phyloP scores from a whole-genome alignment of 1,284 basidiomycete genomes.

The Mycena sp. region DNA sequence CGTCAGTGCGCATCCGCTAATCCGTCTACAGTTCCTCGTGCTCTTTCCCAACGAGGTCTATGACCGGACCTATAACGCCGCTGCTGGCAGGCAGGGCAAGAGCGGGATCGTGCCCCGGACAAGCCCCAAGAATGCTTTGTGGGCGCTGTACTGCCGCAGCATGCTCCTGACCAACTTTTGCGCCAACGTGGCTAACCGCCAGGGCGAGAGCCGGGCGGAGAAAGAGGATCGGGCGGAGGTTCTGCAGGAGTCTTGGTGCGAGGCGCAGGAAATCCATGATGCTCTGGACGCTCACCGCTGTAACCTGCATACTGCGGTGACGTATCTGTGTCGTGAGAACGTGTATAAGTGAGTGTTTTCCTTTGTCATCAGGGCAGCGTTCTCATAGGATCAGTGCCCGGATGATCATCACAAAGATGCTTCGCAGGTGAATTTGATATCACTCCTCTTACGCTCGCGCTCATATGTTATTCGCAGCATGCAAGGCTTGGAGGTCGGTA shows the following conservation, averaged over 20 bases:
- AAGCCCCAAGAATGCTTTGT: conserved; percentile 75
- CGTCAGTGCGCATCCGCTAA: conserved; percentile 48
- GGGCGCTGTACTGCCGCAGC: conserved; percentile 81
- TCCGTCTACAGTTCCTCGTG: conserved; percentile 52
- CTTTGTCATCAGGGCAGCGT: conserved; percentile 10
- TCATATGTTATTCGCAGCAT: conserved; percentile 44
- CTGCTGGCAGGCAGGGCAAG: background rate
- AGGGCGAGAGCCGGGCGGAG: conserved; percentile 13
- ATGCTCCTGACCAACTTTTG: conserved; percentile 82
- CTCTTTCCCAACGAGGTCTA: conserved; percentile 54
- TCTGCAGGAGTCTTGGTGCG: conserved; percentile 66
- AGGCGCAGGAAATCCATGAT: conserved; percentile 71
- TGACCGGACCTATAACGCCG: background rate
- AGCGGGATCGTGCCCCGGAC: conserved; percentile 65
- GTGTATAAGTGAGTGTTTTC: conserved; percentile 69
- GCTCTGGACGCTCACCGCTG: conserved; percentile 73
- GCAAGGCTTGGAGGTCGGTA: conserved; percentile 48
- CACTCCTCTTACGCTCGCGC: conserved; percentile 18
- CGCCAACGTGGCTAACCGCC: conserved; percentile 51
- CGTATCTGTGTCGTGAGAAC: conserved; percentile 76
- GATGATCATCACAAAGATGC: conserved; percentile 69
- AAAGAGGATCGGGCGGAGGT: conserved; percentile 55
- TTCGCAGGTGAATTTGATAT: conserved; percentile 63
- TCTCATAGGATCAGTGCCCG: conserved; percentile 59
- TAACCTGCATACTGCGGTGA: conserved; percentile 69